Evolutionary conservation across 305 asterid species (phyloP).

Genomic region (Galium porrigens): DNA sequence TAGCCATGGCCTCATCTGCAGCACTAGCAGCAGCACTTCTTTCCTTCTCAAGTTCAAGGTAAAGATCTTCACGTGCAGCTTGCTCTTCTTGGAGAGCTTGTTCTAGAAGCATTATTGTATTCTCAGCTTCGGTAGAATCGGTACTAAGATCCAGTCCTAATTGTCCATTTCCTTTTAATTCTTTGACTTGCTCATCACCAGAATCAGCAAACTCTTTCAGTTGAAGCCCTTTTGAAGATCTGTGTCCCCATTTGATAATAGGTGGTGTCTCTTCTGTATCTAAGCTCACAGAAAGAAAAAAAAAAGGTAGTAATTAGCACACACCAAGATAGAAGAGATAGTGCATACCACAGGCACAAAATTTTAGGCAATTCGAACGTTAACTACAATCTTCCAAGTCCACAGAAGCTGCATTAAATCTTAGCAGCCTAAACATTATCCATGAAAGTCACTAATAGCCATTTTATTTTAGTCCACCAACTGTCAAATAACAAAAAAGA

Average conservation of each 20-base stretch:
- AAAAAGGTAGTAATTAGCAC: conserved; percentile 18
- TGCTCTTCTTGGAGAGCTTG: conserved; percentile 49
- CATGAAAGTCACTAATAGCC: neutral
- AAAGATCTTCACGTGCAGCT: conserved; percentile 46
- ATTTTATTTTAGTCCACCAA: neutral
- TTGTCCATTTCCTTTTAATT: conserved; percentile 18
- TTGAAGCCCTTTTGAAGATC: conserved; percentile 19
- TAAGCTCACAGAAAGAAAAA: conserved; percentile 17
- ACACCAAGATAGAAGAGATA: neutral
- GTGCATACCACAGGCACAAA: neutral
- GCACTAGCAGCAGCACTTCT: conserved; percentile 85
- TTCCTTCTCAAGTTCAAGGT: conserved; percentile 81
- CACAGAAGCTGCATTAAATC: neutral
- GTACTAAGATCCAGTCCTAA: conserved; percentile 20
- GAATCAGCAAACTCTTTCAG: conserved; percentile 24
- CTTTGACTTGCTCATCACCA: conserved; percentile 23
- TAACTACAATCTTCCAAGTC: neutral
- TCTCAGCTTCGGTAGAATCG: conserved; percentile 37
- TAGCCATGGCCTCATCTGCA: conserved; percentile 97
- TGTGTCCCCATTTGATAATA: conserved; percentile 23
- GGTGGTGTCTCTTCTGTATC: conserved; percentile 29
- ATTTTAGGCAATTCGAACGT: neutral
- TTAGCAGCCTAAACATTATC: neutral
- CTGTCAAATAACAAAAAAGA: neutral
- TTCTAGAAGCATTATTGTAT: conserved; percentile 32